Base-by-base conservation (phyloP, 2,329 filamentous ascomycete genomes). In the Trichoderma pleuroti region DNA sequence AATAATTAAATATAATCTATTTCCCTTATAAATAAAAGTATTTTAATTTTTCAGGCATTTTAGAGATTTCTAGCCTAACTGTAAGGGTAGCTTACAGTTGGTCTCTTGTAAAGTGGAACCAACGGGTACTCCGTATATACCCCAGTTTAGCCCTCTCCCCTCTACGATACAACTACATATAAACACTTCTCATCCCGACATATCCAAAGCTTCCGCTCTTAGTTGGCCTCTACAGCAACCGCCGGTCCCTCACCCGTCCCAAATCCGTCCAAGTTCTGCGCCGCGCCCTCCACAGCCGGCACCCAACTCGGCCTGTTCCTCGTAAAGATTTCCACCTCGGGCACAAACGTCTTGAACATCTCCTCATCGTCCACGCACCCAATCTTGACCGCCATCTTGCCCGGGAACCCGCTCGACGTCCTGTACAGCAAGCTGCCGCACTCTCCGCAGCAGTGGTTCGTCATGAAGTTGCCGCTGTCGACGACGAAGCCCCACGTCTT, bases 301-400 rank as follows among this genome's bases (percentile, higher is more conserved):
- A 56, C 62, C 42, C 49, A 65, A 5, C 9, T 24, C 10, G 46
- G 46, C 24, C 62, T 54, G 30, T 65, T 65, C 30, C 46, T 36
- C 30, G 62, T 65, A 39, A 56, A 65, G 32, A 65, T 56, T 28
- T 65, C 62, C 62, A 39, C 62, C 5, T 65, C 62, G 3, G 62
- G 62, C 62, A 65, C 62, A 56, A 65, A 65, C 28, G 46, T 39
- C 46, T 39, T 65, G 14, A 65, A 16, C 21, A 65, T 26, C 18
- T 56, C 49, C 2, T 36, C 62, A n/a, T 65, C 62, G 2, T 65
- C 62, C 11, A 65, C 49, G 16, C 62, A 65, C n/a, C 62, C 62
- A 39, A 65, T 56, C 49, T 65, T 65, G 49, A 65, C 49, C 6
- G 62, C 62, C 62, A 65, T 65, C 62, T 65, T 65, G 24, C 62